These are phyloP conservation scores for barrel medic (Medicago truncatula) DNA, from an alignment of 306 rosid species.

Conservation along the genomic window DNA sequence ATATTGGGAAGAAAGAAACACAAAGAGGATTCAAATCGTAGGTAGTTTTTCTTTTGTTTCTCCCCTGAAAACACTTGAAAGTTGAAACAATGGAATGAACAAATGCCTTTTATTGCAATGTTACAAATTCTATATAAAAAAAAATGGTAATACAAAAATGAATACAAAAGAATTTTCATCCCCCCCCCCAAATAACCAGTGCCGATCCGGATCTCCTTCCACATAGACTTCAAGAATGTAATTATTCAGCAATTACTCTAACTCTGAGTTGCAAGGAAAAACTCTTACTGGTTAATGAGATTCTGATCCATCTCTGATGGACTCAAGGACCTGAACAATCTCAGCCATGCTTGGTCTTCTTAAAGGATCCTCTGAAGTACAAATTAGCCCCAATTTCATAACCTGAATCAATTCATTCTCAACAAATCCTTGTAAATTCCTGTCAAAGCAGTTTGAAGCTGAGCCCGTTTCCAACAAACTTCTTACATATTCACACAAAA, in stretches of 20 bases:
- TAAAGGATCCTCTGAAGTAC: constrained; percentile 85
- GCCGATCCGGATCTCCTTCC: constrained; percentile 36
- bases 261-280: constrained; percentile 35
- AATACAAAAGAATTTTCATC: constrained; percentile 60
- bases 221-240: constrained; percentile 41
- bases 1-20: neutral
- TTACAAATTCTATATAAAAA: constrained; percentile 40
- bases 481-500: constrained; percentile 91
- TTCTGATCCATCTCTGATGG: constrained; percentile 86
- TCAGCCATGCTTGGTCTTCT: constrained; percentile 99
- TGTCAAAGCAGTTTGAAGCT: constrained; percentile 86
- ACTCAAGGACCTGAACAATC: constrained; percentile 96
- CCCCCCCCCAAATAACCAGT: constrained; percentile 41
- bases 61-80: constrained; percentile 9
- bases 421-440: constrained; percentile 69
- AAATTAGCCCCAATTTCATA: constrained; percentile 87
- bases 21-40: neutral
- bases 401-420: constrained; percentile 94
- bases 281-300: constrained; percentile 42
- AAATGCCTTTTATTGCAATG: constrained; percentile 60
- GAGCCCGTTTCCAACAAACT: constrained; percentile 73
- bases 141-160: constrained; percentile 54
- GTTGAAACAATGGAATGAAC: constrained; percentile 47
- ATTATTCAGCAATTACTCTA: constrained; percentile 18
- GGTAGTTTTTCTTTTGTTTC: neutral